Conservation (phyloP, 768 basidiomycete genomes). For the Clathrus columnatus region DNA sequence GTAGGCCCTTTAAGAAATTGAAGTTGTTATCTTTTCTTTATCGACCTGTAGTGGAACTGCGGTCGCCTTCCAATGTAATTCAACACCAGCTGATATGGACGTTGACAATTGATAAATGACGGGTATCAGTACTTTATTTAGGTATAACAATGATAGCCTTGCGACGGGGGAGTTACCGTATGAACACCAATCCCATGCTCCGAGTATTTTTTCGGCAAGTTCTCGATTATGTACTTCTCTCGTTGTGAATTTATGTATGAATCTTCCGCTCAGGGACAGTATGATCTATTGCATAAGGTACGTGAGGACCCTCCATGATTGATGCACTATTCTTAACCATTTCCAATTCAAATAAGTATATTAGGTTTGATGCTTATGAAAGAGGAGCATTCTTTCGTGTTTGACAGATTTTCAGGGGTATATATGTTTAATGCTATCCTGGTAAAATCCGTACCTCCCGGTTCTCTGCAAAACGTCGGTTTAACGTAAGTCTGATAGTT, state of each 20-base stretch:
- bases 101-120: not conserved
- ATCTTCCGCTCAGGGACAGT: not conserved
- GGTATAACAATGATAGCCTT: not conserved
- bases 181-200: not conserved
- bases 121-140: not conserved
- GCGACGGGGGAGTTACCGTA: not conserved
- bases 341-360: not conserved
- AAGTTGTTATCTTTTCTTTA: not conserved
- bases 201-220: not conserved
- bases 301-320: not conserved
- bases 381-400: not conserved
- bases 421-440: not conserved
- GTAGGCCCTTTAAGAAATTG: too few relatives aligned
- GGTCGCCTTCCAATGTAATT: not conserved
- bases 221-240: not conserved
- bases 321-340: not conserved
- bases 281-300: not conserved
- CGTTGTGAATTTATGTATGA: not conserved
- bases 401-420: not conserved
- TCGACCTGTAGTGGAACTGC: not conserved
- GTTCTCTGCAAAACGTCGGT: not conserved
- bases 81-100: not conserved
- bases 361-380: not conserved
- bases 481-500: not conserved
- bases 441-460: not conserved